Percentiles rank a stretch among this genome's conserved stretches.
These are phyloP conservation scores for Penicillium digitatum DNA, from an alignment of 2,329 filamentous ascomycete genomes.

Conservation along the genomic window DNA sequence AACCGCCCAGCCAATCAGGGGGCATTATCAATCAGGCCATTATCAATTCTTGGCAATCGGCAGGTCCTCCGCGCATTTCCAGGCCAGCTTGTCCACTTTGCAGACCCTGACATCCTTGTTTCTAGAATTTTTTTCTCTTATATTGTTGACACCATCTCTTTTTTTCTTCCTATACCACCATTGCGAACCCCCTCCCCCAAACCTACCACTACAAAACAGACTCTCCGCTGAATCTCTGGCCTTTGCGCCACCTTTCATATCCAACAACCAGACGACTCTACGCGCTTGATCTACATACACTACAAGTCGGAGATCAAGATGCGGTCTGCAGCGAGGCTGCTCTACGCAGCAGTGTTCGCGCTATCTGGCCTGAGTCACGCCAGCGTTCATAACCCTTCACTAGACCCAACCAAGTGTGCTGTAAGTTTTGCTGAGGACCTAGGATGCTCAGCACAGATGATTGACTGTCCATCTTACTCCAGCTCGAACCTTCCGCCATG, in stretches of 20 bases:
- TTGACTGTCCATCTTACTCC: constrained; percentile 22
- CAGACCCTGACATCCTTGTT: constrained; percentile 1
- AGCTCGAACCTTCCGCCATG: constrained; percentile 85
- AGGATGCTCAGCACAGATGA: not conserved
- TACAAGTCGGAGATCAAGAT: constrained; percentile 34
- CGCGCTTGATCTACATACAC: not conserved
- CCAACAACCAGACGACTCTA: not conserved
- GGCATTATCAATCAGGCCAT: not conserved
- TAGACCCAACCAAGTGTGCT: constrained; percentile 48
- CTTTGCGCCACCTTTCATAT: constrained; percentile 4
- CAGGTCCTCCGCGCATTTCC: constrained; percentile 9
- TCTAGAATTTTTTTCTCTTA: not conserved
- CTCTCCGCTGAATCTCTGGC: not conserved
- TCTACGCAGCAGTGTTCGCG: constrained; percentile 61
- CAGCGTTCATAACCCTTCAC: constrained; percentile 39
- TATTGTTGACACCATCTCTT: not conserved
- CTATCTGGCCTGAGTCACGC: constrained; percentile 52
- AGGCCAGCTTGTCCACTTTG: constrained; percentile 12
- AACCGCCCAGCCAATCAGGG: constrained; percentile 1
- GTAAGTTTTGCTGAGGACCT: constrained; percentile 42
- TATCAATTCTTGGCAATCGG: constrained; percentile 9
- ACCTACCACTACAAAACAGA: not conserved
- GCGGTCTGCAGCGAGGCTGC: constrained; percentile 53
- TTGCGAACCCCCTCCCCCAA: not conserved
- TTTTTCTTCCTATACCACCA: not conserved